Conservation (phyloP, 2,329 filamentous ascomycete genomes). For the Colletotrichum sp. region DNA sequence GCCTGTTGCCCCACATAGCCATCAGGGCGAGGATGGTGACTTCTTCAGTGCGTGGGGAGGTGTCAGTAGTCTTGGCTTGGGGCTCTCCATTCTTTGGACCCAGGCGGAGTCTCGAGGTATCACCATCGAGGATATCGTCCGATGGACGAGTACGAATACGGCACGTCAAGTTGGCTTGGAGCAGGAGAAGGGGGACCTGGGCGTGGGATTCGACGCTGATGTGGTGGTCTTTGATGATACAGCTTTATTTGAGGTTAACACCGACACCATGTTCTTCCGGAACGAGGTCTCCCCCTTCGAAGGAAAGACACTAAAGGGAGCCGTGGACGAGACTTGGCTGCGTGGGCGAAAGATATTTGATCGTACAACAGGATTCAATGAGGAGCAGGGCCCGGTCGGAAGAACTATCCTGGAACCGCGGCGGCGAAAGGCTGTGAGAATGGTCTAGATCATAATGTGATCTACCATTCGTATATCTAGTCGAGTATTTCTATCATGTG, state of each 20-base stretch:
- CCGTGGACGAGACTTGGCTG: conserved; percentile 86
- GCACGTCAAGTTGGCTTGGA: conserved; percentile 86
- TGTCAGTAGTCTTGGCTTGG: conserved; percentile 93
- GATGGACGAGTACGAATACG: conserved; percentile 85
- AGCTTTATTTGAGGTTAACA: conserved; percentile 75
- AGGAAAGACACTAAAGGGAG: conserved; percentile 75
- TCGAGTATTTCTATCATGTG: not conserved
- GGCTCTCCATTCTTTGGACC: conserved; percentile 88
- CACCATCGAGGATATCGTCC: conserved; percentile 76
- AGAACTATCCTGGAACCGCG: conserved; percentile 60
- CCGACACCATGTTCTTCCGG: conserved; percentile 88
- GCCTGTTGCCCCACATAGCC: conserved; percentile 34
- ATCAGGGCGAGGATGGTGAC: conserved; percentile 56
- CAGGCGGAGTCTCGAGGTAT: conserved; percentile 68
- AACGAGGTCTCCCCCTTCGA: conserved; percentile 93
- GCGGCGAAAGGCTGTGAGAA: not conserved
- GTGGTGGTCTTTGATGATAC: conserved; percentile 90
- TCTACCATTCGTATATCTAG: fast-evolving
- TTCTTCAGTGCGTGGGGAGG: conserved; percentile 98
- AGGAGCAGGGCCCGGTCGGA: conserved; percentile 48
- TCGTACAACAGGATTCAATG: conserved; percentile 52
- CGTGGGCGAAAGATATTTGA: conserved; percentile 76
- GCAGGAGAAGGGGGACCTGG: conserved; percentile 80
- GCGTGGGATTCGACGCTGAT: conserved; percentile 85
- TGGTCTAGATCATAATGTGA: not conserved